phyloP scores from a whole-genome alignment of 768 basidiomycete species.

The Mycena latifolia region DNA sequence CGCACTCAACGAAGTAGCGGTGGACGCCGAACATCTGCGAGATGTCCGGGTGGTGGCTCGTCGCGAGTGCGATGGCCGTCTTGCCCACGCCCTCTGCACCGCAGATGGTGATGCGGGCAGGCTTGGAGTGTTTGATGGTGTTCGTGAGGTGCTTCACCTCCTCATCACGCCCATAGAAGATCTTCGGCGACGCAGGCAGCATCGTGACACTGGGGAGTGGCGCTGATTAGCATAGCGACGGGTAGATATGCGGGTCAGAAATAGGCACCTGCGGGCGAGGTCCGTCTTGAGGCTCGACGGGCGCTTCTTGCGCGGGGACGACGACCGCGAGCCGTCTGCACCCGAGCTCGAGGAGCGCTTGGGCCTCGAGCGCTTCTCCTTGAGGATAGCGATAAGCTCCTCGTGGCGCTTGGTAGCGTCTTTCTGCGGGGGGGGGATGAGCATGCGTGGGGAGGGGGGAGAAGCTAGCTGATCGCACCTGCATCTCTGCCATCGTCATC shows the following conservation, averaged over 20 bases:
- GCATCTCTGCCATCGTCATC: constrained; percentile 32
- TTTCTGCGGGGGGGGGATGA: constrained; percentile 17
- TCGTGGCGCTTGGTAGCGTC: constrained; percentile 28
- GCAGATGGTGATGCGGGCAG: constrained; percentile 16
- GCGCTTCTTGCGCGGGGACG: constrained; percentile 17
- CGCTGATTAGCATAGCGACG: not conserved
- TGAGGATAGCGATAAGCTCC: constrained; percentile 33
- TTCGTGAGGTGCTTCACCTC: constrained; percentile 24
- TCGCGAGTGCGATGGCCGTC: constrained; percentile 28
- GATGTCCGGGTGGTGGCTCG: constrained; percentile 19
- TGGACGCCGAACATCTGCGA: constrained; percentile 1
- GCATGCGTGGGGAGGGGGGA: not conserved
- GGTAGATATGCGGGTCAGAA: not conserved
- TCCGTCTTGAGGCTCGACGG: constrained; percentile 2
- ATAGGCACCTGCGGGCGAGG: constrained; percentile 5
- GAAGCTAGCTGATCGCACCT: constrained; percentile 10
- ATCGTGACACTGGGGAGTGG: constrained; percentile 1
- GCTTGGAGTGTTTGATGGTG: constrained; percentile 11
- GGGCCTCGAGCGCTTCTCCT: constrained; percentile 17
- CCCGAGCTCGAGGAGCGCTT: constrained; percentile 10
- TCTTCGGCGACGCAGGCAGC: constrained; percentile 31
- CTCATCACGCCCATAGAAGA: constrained; percentile 28
- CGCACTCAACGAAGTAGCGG: constrained; percentile 31
- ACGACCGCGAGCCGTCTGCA: not conserved
- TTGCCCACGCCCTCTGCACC: constrained; percentile 27